Conservation (phyloP, 1,139 yeast genomes). For the Geotrichum histeridarum region DNA sequence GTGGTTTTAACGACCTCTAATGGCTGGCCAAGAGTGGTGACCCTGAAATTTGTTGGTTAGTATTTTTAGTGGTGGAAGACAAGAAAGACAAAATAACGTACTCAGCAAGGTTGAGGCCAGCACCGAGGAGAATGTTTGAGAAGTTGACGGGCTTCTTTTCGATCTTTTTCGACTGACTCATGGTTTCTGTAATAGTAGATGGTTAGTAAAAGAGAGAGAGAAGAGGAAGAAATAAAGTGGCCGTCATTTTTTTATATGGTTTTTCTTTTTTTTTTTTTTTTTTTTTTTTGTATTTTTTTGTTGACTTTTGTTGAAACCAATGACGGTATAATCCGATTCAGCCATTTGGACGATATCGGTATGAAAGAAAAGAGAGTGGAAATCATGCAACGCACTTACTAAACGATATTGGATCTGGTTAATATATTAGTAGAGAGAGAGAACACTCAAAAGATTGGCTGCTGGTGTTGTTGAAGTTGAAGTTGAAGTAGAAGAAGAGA, state of each 20-base stretch:
- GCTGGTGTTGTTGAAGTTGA: too few relatives aligned
- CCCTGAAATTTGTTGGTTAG: constrained; percentile 35
- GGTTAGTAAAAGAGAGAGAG: not conserved
- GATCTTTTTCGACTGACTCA: constrained; percentile 25
- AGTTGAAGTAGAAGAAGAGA: too few relatives aligned
- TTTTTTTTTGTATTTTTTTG: not conserved
- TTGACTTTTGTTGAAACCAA: not conserved
- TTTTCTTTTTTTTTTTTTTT: constrained; percentile 1
- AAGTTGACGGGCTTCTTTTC: constrained; percentile 84
- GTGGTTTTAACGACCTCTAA: constrained; percentile 93
- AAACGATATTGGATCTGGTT: too few relatives aligned
- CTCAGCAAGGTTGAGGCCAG: constrained; percentile 86
- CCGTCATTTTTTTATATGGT: not conserved
- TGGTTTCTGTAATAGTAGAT: not conserved
- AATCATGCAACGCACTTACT: too few relatives aligned
- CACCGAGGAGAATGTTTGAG: constrained; percentile 87
- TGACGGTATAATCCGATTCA: not conserved
- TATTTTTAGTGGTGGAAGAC: not conserved
- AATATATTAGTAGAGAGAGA: too few relatives aligned
- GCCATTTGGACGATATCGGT: not conserved
- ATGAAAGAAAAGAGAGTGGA: too few relatives aligned
- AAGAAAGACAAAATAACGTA: not conserved
- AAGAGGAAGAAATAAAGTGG: not conserved
- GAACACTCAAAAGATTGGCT: too few relatives aligned
- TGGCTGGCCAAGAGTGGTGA: constrained; percentile 92